Evolutionary conservation across 139 green algal species (phyloP), one percentile per base, ranked within the genome.

Genomic region (Chlorella sp.): DNA sequence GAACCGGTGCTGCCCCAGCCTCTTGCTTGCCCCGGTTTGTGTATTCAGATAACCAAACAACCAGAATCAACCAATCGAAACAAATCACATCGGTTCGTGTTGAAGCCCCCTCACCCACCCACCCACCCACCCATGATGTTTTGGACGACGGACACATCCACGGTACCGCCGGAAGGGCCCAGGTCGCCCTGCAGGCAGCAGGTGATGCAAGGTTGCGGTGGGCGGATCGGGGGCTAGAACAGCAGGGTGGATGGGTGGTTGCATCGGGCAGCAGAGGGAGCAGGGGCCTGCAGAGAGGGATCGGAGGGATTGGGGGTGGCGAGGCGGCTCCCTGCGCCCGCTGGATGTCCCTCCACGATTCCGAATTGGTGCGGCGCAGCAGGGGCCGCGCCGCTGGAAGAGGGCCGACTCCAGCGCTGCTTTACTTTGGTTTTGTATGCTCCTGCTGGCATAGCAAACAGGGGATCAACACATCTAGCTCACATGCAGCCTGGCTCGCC

Each of bases 121-220:
- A 57, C n/a, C n/a, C 48, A 57, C 48, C 48, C 48, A 37, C 88
- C 90, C 92, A 94, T 91, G 77, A 95, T 91, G 87, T 94, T 95
- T 77, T 95, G 93, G 30, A 86, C 82, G 3, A 34, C 57, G 57
- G 82, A 66, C 15, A 86, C 82, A 24, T 76, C 21, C 75, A 81
- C 64, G 12, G 39, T 48, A 21, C 12, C 28, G 11, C 22, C 79
- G 7, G n/a, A 42, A 21, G 77, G 5, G 42, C 48, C 78, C 71
- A 94, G 60, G 4, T 91, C 36, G 3, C 92, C 93, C 81, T 95
- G 84, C 68, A 30, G 0, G 34, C 3, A 12, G 32, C 48, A 57
- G 48, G 48, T 80, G 26, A 80, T 40, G 73, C 3, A 14, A 4
- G 66, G 66, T 28, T 73, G 66, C 24, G 66, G 68, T 5, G 34